These are phyloP conservation scores for Talaromyces sp. DNA, from an alignment of 2,329 filamentous ascomycete genomes.

Conservation along the genomic window DNA sequence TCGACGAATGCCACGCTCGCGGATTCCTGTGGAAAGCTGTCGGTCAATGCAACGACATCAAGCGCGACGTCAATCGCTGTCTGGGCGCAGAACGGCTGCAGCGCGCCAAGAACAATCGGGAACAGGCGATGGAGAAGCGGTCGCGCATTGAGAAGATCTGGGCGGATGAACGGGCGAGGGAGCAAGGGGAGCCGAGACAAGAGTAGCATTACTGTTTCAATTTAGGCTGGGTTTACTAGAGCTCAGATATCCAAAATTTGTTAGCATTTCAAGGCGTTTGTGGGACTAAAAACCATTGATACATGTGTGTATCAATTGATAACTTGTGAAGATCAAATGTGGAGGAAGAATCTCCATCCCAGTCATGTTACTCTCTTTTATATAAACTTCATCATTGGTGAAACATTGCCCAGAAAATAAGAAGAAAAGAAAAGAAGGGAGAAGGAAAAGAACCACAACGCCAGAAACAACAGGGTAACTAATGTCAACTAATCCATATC, in stretches of 20 bases:
- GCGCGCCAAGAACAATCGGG: slow-evolving; percentile 70
- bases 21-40: slow-evolving; percentile 90
- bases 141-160: slow-evolving; percentile 70
- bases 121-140: slow-evolving; percentile 63
- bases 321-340: not conserved
- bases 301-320: not conserved
- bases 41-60: slow-evolving; percentile 85
- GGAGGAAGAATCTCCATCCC: not conserved
- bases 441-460: not conserved
- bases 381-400: not conserved
- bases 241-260: not conserved
- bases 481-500: not conserved
- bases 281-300: not conserved
- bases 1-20: slow-evolving; percentile 90
- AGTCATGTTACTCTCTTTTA: not conserved
- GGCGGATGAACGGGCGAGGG: slow-evolving; percentile 52
- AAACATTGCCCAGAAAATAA: not conserved
- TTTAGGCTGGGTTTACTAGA: not conserved
- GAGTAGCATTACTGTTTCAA: not conserved
- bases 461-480: not conserved
- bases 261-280: not conserved
- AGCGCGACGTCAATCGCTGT: slow-evolving; percentile 78
- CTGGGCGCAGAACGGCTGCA: slow-evolving; percentile 74
- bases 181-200: slow-evolving; percentile 10
- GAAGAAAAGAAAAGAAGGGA: too few species aligned